A percentile compares a stretch with the other conserved stretches of the same genome.
phyloP scores from a whole-genome alignment of 495 filamentous ascomycete species.

The Podospora sp. region DNA sequence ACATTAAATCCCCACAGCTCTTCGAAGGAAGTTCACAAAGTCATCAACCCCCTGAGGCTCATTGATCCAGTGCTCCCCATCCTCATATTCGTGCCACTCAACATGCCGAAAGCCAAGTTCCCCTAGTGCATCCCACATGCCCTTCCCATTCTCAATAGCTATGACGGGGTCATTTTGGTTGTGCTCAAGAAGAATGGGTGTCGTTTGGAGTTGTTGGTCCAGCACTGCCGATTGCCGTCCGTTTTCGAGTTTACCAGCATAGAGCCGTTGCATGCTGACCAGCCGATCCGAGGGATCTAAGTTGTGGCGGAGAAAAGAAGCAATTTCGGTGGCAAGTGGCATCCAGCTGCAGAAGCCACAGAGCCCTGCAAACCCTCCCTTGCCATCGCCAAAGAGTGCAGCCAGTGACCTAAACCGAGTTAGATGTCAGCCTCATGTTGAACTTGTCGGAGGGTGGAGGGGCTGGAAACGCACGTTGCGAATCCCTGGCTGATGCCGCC shows the following conservation, averaged over 20 bases:
- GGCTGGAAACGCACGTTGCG: slow-evolving; percentile 15
- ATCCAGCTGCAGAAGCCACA: slow-evolving; percentile 20
- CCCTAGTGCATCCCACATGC: slow-evolving; percentile 8
- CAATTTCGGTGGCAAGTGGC: slow-evolving; percentile 4
- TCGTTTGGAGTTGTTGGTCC: background rate
- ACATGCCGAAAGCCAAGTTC: background rate
- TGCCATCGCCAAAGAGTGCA: slow-evolving; percentile 17
- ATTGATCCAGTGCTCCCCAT: slow-evolving; percentile 22
- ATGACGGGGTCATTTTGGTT: slow-evolving; percentile 8
- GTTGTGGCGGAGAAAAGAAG: background rate
- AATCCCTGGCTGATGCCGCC: slow-evolving; percentile 24
- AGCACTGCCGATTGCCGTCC: background rate
- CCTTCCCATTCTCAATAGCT: slow-evolving; percentile 7
- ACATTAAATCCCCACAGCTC: too few species aligned
- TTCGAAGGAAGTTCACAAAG: slow-evolving; percentile 12
- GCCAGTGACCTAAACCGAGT: slow-evolving; percentile 7
- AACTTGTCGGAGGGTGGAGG: background rate
- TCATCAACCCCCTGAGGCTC: slow-evolving; percentile 22
- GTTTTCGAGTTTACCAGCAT: background rate
- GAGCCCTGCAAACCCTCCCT: slow-evolving; percentile 14
- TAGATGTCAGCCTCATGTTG: background rate
- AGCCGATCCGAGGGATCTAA: background rate
- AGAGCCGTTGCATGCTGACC: slow-evolving; percentile 7
- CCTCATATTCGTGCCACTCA: slow-evolving; percentile 19
- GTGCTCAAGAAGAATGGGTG: slow-evolving; percentile 18